Evolutionary conservation across 768 basidiomycete genomes (phyloP).

Genomic region (Amanita pseudoporphyria): DNA sequence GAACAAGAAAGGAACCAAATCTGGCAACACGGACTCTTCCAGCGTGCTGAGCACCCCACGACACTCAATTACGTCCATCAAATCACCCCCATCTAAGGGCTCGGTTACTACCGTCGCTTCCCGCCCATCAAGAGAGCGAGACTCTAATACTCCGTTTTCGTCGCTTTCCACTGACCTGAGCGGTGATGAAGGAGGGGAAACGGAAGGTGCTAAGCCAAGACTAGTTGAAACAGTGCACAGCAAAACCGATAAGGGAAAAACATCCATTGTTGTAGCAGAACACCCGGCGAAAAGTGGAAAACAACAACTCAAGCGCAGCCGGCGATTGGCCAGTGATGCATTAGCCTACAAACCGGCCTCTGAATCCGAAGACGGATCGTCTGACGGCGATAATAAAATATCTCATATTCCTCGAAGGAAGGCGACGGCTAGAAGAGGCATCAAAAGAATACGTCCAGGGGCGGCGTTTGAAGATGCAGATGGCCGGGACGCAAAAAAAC

Average conservation of each 20-base stretch:
- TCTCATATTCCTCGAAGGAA: slow-evolving; percentile 6
- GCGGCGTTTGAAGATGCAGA: slow-evolving; percentile 20
- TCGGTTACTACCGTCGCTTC: slow-evolving; percentile 19
- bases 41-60: slow-evolving; percentile 17
- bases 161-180: slow-evolving; percentile 18
- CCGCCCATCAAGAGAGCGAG: slow-evolving; percentile 13
- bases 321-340: slow-evolving; percentile 23
- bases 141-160: slow-evolving; percentile 15
- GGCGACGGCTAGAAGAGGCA: slow-evolving; percentile 18
- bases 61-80: slow-evolving; percentile 14
- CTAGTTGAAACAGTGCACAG: neutral
- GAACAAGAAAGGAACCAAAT: slow-evolving; percentile 9
- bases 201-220: slow-evolving; percentile 9
- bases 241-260: slow-evolving; percentile 9
- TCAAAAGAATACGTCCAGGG: slow-evolving; percentile 27
- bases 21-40: slow-evolving; percentile 13
- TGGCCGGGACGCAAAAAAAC: slow-evolving; percentile 24
- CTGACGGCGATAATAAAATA: slow-evolving; percentile 19
- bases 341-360: slow-evolving; percentile 27
- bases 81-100: slow-evolving; percentile 17
- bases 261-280: slow-evolving; percentile 10
- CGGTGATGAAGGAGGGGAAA: slow-evolving; percentile 19
- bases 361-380: slow-evolving; percentile 16
- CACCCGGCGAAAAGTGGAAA: slow-evolving; percentile 12
- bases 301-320: slow-evolving; percentile 12